Base-by-base conservation (phyloP, 2,329 filamentous ascomycete genomes). In the Botrytis medusae region DNA sequence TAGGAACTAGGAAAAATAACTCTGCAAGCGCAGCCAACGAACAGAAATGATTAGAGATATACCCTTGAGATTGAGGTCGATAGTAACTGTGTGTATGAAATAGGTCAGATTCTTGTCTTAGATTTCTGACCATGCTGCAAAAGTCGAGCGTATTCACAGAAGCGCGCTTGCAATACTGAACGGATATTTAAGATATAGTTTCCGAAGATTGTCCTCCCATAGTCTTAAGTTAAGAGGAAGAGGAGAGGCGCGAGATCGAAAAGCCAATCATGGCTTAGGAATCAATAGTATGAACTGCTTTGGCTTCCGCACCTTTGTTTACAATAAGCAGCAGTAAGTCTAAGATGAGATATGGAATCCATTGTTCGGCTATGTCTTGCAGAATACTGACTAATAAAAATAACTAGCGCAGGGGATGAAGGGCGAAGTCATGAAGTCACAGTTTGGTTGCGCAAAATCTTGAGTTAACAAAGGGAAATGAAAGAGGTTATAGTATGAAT, bases 31-130 rank as follows among this genome's bases (percentile, higher is more conserved):
- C 42, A 42, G 69, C 57, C 12, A 57, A 68, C 8, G 25, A 54
- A 54, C 14, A 46, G 46, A 51, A 68, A 54, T 32, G 64, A 68
- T 46, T 69, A 69, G 67, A 71, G 68, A 70, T 61, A 71, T 71
- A 71, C 69, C 59, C 69, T 71, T 63, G 37, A 42, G 29, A 4
- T 69, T 60, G 16, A n/a, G 7, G 7, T 42, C 22, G 25, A n/a
- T 40, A 5, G 14, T 42, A 18, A 16, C 37, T 40, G 14, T 16
- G 34, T 62, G 22, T 12, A 40, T 42, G 22, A 40, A 9, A 18
- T 4, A 8, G 14, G 34, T 40, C 25, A 18, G 37, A n/a, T n/a
- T 62, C 22, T 14, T 62, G 12, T 42, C 2, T 62, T 9, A 37
- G 7, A 40, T 40, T 18, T 62, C 6, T 40, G 25, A 62, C 12